Percentiles rank a stretch among this genome's conserved stretches.
These are phyloP conservation scores for Kregervanrija pseudodelftensis DNA, from an alignment of 805 yeast genomes.

Conservation along the genomic window DNA sequence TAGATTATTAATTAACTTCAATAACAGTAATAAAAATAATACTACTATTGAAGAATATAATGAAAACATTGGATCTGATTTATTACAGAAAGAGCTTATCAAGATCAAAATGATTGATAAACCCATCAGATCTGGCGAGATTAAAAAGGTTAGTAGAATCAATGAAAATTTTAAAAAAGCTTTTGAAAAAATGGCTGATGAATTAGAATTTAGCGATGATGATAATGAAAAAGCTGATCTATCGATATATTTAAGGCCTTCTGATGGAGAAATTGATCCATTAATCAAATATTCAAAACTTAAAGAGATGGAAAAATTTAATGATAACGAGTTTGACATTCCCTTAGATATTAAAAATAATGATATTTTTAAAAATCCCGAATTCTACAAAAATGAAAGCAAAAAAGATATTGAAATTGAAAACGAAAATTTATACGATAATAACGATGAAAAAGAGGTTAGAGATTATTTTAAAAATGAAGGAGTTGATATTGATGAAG, in stretches of 20 bases:
- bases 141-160: no score
- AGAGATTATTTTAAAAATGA: slow-evolving; percentile 17
- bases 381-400: slow-evolving; percentile 17
- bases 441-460: slow-evolving; percentile 6
- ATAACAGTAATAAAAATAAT: not conserved
- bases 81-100: slow-evolving; percentile 25
- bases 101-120: slow-evolving; percentile 15
- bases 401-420: slow-evolving; percentile 1
- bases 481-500: slow-evolving; percentile 48
- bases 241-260: not conserved
- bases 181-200: no score
- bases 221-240: slow-evolving; percentile 1
- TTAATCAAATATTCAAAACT: no score
- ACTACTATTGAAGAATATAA: slow-evolving; percentile 10
- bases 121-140: slow-evolving; percentile 14
- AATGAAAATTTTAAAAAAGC: no score
- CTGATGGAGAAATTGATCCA: no score
- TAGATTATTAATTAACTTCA: not conserved
- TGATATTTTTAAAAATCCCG: slow-evolving; percentile 20
- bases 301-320: no score
- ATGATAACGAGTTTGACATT: no score
- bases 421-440: slow-evolving; percentile 3
- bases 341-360: slow-evolving; percentile 8
- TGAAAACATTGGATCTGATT: slow-evolving; percentile 11
- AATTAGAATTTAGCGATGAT: slow-evolving; percentile 10